phyloP scores from a whole-genome alignment of 148 eudicot genomes.

The Persicaria tinctoria region DNA sequence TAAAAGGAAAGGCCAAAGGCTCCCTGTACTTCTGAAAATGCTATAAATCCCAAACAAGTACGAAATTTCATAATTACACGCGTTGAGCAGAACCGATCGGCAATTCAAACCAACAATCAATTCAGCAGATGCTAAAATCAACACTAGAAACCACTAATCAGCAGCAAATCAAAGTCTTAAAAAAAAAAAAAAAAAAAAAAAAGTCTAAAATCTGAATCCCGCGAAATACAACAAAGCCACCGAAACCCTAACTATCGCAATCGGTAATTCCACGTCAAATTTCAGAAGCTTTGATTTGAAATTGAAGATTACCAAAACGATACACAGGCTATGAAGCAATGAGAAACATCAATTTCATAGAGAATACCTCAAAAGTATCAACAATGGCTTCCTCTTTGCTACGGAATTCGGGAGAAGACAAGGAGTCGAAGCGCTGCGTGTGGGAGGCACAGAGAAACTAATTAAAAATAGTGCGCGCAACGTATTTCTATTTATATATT shows the following conservation, averaged over 20 bases:
- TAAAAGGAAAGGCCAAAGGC: no score
- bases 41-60: no score
- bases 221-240: not conserved
- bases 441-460: not conserved
- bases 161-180: not conserved
- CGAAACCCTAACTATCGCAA: no score
- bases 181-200: no score
- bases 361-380: not conserved
- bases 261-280: no score
- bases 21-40: no score
- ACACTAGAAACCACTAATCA: not conserved
- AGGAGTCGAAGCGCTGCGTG: not conserved
- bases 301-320: not conserved
- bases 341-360: not conserved
- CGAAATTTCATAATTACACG: no score
- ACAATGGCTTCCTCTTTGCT: constrained; percentile 1
- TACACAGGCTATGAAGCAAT: not conserved
- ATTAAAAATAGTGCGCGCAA: no score
- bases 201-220: not conserved
- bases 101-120: not conserved
- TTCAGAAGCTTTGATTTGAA: not conserved
- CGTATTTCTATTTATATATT: no score
- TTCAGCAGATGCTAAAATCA: not conserved
- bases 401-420: not conserved
- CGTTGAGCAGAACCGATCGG: no score